phyloP scores from a whole-genome alignment of 148 eudicot genomes.

The Camellia lanceoleosa region DNA sequence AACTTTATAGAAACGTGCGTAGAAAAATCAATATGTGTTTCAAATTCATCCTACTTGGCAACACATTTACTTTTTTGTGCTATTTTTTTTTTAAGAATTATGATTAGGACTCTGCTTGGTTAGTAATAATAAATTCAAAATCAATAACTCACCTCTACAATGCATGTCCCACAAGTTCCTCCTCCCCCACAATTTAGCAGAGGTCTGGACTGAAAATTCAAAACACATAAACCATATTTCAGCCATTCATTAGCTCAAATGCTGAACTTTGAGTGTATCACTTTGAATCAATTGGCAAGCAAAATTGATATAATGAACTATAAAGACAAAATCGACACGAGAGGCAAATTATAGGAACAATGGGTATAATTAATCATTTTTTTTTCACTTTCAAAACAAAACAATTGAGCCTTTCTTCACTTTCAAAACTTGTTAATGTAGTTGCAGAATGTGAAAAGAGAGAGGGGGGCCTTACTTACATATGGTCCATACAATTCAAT shows the following conservation, averaged over 20 bases:
- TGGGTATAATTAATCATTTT: too few relatives aligned
- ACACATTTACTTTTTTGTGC: too few relatives aligned
- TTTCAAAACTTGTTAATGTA: not conserved
- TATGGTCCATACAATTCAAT: constrained; percentile 91
- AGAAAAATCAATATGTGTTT: too few relatives aligned
- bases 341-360: too few relatives aligned
- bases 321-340: too few relatives aligned
- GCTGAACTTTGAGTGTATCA: too few relatives aligned
- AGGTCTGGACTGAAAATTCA: constrained; percentile 50
- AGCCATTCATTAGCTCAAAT: not conserved
- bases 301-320: too few relatives aligned
- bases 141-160: constrained; percentile 61
- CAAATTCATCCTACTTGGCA: too few relatives aligned
- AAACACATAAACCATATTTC: not conserved
- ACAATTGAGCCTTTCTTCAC: not conserved
- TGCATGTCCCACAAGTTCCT: constrained; percentile 85
- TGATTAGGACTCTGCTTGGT: not conserved
- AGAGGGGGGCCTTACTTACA: constrained; percentile 61
- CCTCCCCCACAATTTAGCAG: constrained; percentile 75
- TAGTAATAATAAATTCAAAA: not conserved
- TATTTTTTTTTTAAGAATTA: too few relatives aligned
- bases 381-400: not conserved
- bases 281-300: too few relatives aligned
- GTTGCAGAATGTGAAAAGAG: not conserved
- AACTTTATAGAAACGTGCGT: too few relatives aligned